Evolutionary conservation across 139 green algal species (phyloP).

Genomic region (Raphidocelis subcapitata): DNA sequence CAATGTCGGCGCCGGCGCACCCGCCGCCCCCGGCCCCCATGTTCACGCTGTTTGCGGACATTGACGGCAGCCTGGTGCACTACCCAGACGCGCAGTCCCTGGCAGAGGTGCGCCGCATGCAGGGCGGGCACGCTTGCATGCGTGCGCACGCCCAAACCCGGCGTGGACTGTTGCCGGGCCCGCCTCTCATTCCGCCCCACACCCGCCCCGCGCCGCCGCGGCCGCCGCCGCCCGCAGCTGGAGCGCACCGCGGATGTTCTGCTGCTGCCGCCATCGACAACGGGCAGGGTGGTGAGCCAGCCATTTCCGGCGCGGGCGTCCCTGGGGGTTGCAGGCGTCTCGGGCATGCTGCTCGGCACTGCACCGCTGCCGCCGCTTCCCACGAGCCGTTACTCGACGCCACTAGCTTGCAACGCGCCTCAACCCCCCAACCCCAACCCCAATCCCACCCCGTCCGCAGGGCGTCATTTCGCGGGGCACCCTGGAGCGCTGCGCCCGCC

Average conservation of each 20-base stretch:
- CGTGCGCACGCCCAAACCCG: too few relatives aligned
- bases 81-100: constrained; percentile 25
- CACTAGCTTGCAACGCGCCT: too few relatives aligned
- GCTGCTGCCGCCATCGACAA: constrained; percentile 48
- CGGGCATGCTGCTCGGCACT: too few relatives aligned
- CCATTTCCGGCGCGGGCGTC: background rate
- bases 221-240: background rate
- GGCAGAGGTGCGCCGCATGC: constrained; percentile 2
- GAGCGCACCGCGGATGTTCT: constrained; percentile 39
- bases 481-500: constrained; percentile 30
- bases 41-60: too few relatives aligned
- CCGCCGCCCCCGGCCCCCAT: too few relatives aligned
- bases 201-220: too few relatives aligned
- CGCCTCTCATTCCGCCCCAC: background rate
- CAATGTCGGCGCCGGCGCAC: too few relatives aligned
- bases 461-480: constrained; percentile 42
- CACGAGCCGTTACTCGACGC: too few relatives aligned
- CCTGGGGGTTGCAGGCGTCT: too few relatives aligned
- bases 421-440: background rate
- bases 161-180: too few relatives aligned
- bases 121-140: background rate
- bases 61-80: constrained; percentile 64
- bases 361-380: too few relatives aligned
- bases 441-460: background rate
- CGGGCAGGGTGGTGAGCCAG: constrained; percentile 40